These are phyloP conservation scores for Hibiscus syriacus DNA, from an alignment of 345 rosid species.

Conservation along the genomic window DNA sequence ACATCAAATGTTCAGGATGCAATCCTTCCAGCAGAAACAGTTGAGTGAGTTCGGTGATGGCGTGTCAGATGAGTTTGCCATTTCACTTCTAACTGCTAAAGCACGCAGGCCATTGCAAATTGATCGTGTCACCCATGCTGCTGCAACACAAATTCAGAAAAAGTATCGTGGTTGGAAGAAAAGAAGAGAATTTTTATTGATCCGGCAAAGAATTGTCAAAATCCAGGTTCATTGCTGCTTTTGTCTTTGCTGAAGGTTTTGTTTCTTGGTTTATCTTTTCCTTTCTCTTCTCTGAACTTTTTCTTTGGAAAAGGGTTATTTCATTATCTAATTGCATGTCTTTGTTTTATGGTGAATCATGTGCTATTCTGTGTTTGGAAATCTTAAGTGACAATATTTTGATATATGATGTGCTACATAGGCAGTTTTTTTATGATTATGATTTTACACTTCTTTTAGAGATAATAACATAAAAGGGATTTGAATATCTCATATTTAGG, in stretches of 20 bases:
- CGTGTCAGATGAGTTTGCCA: conserved; percentile 42
- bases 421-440: not conserved
- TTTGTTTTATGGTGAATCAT: too few species aligned
- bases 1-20: conserved; percentile 75
- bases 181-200: too few species aligned
- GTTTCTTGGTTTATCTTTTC: not conserved
- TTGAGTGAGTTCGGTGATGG: conserved; percentile 36
- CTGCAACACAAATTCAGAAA: too few species aligned
- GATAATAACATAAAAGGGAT: not conserved
- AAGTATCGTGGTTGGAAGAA: too few species aligned
- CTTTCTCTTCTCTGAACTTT: too few species aligned
- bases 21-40: conserved; percentile 72
- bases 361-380: too few species aligned
- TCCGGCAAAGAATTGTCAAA: conserved; percentile 76
- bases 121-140: too few species aligned
- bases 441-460: not conserved
- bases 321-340: too few species aligned
- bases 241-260: not conserved
- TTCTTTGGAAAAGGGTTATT: too few species aligned
- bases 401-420: not conserved
- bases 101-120: conserved; percentile 28
- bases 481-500: not conserved
- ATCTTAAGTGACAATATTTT: too few species aligned
- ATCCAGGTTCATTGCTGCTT: conserved; percentile 52
- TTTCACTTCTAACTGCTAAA: conserved; percentile 47